Evolutionary conservation across 1,284 basidiomycete species (phyloP), one percentile per base, ranked within the genome.

Genomic region (Trametes polyzona): DNA sequence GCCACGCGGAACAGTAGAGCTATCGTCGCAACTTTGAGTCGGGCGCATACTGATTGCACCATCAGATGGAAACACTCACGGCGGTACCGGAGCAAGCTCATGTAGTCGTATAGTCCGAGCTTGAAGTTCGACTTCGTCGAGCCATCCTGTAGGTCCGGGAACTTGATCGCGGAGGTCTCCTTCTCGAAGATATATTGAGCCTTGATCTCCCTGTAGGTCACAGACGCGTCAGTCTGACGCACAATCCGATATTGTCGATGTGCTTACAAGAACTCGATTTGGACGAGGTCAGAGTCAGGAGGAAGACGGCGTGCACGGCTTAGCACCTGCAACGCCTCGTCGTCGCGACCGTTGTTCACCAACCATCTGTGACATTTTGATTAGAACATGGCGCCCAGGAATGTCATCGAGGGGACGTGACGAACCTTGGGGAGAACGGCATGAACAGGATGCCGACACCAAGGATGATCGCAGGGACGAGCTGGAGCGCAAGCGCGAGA

Each of bases 151-250:
- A 80, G 84, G 44, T 86, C 72, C 5, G 88, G 88, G 74, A 82
- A 87, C 55, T 78, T 80, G 29, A 75, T 65, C 47, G 76, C 77
- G 2, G 78, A 78, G 0, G 76, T 81, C 69, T 92, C 88, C 62
- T 83, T 78, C 70, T 92, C 88, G 61, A 92, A 91, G 2, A 90
- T 66, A 66, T 86, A 78, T 68, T 93, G 88, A 0, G 90, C 90
- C 62, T 87, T 87, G 72, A 94, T 88, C 68, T 92, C 89, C 55
- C 85, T 87, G 47, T 16, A 32, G 27, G 3, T 12, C 8, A 12
- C 27, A 29, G 51, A 19, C 56, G 26, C 23, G 17, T 8, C 17
- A 12, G 35, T 12, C 16, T 11, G 16, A n/a, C 2, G 17, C n/a
- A n/a, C n/a, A 7, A 2, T 12, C 7, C 19, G 5, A 21, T 23